Base-by-base conservation (phyloP, 495 filamentous ascomycete species). In the Tuber borchii region DNA sequence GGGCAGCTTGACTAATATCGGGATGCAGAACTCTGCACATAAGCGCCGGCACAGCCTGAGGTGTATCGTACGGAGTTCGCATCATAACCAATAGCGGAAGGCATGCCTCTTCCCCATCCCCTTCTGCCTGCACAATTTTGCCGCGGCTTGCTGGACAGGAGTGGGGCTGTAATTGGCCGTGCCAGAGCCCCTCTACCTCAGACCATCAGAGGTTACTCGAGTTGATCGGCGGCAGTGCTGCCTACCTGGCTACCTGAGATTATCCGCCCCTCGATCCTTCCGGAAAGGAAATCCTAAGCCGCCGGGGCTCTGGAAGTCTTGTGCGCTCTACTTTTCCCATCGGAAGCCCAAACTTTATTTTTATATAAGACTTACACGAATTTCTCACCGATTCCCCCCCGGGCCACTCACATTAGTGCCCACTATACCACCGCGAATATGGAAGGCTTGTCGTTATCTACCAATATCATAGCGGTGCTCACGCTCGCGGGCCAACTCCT, bases 361-460 rank as follows among this genome's bases (percentile, higher is more conserved):
- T 51, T n/a, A n/a, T 12, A 22, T 51, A n/a, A 9, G 48, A 12
- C 48, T 12, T 51, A n/a, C 48, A 22, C 48, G 2, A n/a, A n/a
- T 20, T 51, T n/a, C 9, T 51, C 48, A 51, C 22, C 48, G 22
- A 1, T 10, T n/a, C 22, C 22, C 51, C 26, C n/a, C 9, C 2
- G n/a, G 26, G n/a, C 14, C 22, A n/a, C 48, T 7, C 48, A 4
- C 0, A 56, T 10, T n/a, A 56, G 22, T 10, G n/a, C 10, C 51
- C n/a, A 26, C 4, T 22, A n/a, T 4, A 26, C 22, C 4, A 8
- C 51, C 0, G 9, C 34, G 34, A 4, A 19, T 20, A 77, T 77
- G 75, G 75, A 77, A 46, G 68, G 68, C 17, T 19, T 77, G 6
- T 71, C 75, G 22, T 9, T 75, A 43, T 45, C 75, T n/a, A 37